phyloP scores from a whole-genome alignment of 176 grass and related monocot species.

The Raddia guianensis region DNA sequence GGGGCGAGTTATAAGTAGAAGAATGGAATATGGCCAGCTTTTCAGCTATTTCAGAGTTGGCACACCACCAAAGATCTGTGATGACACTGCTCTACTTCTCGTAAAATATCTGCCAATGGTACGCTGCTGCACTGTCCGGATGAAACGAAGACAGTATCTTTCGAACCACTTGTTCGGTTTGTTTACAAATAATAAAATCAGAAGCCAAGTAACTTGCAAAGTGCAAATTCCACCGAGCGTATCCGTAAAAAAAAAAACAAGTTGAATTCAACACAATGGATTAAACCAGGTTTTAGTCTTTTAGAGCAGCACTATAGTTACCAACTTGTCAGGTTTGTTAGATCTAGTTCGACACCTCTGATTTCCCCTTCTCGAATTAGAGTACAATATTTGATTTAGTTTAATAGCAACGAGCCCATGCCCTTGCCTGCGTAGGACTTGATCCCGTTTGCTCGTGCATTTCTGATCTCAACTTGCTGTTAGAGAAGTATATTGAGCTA shows the following conservation, averaged over 20 bases:
- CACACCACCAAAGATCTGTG: slow-evolving; percentile 3
- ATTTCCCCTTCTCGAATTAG: background rate
- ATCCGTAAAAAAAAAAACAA: background rate
- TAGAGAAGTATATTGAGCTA: background rate
- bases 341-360: background rate
- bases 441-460: background rate
- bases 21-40: slow-evolving; percentile 5
- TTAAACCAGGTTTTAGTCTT: background rate
- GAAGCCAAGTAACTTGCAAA: background rate
- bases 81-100: background rate
- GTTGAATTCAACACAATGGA: background rate
- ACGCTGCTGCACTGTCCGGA: background rate
- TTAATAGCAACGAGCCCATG: background rate
- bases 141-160: background rate
- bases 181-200: background rate
- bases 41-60: background rate
- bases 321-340: background rate
- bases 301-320: background rate
- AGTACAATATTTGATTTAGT: background rate
- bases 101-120: slow-evolving; percentile 9
- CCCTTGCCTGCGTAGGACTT: background rate
- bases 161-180: background rate
- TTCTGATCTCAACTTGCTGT: background rate
- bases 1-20: background rate
- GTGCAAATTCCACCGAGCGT: background rate